Conservation (phyloP, 352 stramenopile species). For the Globisporangium recalcitrans region DNA sequence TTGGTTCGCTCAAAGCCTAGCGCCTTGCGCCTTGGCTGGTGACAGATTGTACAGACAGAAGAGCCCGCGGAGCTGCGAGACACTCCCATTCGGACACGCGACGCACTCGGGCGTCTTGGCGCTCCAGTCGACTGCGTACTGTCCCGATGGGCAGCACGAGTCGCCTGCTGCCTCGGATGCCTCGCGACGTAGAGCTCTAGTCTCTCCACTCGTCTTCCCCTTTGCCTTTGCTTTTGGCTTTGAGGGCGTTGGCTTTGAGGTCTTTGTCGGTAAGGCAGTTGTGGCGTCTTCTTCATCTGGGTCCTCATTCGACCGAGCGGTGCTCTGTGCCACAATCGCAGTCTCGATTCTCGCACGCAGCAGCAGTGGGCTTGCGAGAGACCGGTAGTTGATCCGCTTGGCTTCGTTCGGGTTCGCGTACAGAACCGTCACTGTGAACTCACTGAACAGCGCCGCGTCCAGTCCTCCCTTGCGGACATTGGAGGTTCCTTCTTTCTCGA, state of each 20-base stretch:
- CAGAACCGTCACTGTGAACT: not conserved
- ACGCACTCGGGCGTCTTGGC: not conserved
- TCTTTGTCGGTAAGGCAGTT: not conserved
- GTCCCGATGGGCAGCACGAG: not conserved
- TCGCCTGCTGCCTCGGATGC: not conserved
- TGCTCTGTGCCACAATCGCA: not conserved
- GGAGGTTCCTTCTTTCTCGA: not conserved
- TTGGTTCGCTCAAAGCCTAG: not conserved
- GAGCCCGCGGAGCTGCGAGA: conserved; percentile 2
- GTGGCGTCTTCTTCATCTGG: not conserved
- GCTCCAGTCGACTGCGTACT: conserved; percentile 3
- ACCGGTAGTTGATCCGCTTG: conserved; percentile 1
- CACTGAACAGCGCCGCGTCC: not conserved
- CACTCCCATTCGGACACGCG: not conserved
- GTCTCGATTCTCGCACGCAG: not conserved
- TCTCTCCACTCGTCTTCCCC: not conserved
- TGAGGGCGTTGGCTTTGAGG: not conserved
- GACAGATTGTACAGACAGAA: conserved; percentile 1
- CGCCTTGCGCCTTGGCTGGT: not conserved
- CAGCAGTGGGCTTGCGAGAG: not conserved
- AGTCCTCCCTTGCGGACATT: not conserved
- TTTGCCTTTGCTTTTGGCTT: not conserved
- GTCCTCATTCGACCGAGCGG: not conserved
- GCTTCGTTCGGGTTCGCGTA: not conserved
- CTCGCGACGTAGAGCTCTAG: not conserved